phyloP scores from a whole-genome alignment of 164 flowering plant species.

The Platanus orientalis region DNA sequence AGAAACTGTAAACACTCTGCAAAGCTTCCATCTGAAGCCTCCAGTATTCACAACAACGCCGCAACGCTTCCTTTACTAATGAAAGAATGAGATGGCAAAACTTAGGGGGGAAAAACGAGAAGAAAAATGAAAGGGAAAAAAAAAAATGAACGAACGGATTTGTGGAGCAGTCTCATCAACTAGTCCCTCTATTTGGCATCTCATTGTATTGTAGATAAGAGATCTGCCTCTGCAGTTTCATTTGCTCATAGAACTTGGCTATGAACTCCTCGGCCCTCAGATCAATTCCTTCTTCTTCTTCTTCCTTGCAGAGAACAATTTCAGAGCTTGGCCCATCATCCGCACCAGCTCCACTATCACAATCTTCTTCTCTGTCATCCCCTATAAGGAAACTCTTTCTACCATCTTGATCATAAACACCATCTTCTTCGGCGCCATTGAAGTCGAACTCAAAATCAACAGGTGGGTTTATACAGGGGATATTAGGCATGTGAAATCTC shows the following conservation, averaged over 20 bases:
- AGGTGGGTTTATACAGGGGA: constrained; percentile 60
- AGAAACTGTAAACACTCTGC: too few species aligned
- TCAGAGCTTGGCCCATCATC: constrained; percentile 1
- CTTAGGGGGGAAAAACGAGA: too few species aligned
- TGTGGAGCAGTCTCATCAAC: constrained; percentile 4
- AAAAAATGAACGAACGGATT: background rate
- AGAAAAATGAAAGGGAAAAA: too few species aligned
- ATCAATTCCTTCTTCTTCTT: constrained; percentile 42
- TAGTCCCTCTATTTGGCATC: constrained; percentile 21
- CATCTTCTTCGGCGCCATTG: constrained; percentile 5
- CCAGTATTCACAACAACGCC: too few species aligned
- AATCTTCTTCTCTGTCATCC: constrained; percentile 15
- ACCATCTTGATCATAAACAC: background rate
- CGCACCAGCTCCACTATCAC: constrained; percentile 11
- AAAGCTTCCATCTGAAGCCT: too few species aligned
- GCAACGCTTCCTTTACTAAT: background rate
- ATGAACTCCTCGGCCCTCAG: constrained; percentile 73
- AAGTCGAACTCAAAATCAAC: constrained; percentile 33
- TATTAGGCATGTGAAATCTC: constrained; percentile 53
- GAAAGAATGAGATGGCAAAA: background rate
- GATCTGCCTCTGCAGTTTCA: constrained; percentile 68
- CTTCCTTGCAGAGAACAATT: background rate
- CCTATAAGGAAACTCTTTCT: constrained; percentile 24
- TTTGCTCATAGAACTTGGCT: constrained; percentile 63
- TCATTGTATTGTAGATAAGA: constrained; percentile 45